Evolutionary conservation across 1,284 basidiomycete species (phyloP).

Genomic region (Cutaneotrichosporon cutaneum): DNA sequence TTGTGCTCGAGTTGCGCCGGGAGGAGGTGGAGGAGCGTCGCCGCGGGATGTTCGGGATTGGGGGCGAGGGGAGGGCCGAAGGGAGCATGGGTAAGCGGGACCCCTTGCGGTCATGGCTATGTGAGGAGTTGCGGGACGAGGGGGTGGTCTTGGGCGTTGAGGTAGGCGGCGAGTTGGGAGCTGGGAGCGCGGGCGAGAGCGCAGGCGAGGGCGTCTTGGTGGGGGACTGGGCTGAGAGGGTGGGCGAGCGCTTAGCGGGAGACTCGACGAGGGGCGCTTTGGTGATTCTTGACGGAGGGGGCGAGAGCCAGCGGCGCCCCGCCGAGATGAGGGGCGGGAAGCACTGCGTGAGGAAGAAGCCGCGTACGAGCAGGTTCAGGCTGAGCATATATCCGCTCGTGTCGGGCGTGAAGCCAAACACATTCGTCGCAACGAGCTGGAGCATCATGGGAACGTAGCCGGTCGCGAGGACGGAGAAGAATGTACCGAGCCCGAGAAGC

Average conservation of each 20-base stretch:
- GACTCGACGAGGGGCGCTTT: background rate
- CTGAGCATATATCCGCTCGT: conserved; percentile 41
- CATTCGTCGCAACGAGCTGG: conserved; percentile 46
- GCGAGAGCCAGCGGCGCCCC: conserved; percentile 29
- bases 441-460: conserved; percentile 47
- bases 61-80: conserved; percentile 1
- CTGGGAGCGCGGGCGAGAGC: no score
- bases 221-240: no score
- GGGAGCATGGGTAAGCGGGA: background rate
- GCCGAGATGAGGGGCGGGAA: conserved; percentile 46
- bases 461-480: conserved; percentile 48
- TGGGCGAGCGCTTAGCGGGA: no score
- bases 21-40: conserved; percentile 2
- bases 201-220: conserved; percentile 2
- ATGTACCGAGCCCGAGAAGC: conserved; percentile 43
- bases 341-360: conserved; percentile 44
- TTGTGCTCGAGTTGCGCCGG: background rate
- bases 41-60: conserved; percentile 7
- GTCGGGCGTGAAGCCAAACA: conserved; percentile 42
- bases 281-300: no score
- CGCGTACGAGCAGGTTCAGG: conserved; percentile 38
- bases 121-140: background rate
- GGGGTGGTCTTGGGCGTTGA: no score
- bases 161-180: no score
- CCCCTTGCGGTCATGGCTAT: background rate